phyloP scores from a whole-genome alignment of 305 asterid genomes.

The Lippia alba region DNA sequence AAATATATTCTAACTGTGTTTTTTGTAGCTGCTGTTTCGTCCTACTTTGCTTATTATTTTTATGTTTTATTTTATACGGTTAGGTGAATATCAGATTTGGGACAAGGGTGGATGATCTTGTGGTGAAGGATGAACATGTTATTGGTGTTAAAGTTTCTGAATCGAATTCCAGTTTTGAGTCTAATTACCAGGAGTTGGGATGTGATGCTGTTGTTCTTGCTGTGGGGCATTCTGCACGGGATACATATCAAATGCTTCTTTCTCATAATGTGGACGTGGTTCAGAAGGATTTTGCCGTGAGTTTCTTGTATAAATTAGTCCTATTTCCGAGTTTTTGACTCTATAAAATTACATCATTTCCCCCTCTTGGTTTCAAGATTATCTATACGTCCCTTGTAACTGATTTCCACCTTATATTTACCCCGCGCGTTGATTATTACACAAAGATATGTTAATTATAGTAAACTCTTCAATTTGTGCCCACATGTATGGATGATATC shows the following conservation, averaged over 20 bases:
- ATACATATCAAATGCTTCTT: slow-evolving; percentile 86
- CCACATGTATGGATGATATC: no score
- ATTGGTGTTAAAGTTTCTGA: slow-evolving; percentile 81
- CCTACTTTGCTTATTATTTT: slow-evolving; percentile 11
- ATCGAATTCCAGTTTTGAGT: slow-evolving; percentile 46
- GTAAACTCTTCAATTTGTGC: no score
- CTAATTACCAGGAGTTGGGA: slow-evolving; percentile 51
- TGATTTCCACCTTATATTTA: background rate
- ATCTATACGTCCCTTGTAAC: background rate
- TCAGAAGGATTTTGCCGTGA: slow-evolving; percentile 89
- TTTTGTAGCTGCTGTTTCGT: background rate
- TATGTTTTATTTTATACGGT: slow-evolving; percentile 36
- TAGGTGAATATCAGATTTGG: slow-evolving; percentile 82
- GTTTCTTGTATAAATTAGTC: slow-evolving; percentile 35
- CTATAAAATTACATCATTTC: no score
- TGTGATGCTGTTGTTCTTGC: slow-evolving; percentile 96
- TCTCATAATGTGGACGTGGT: slow-evolving; percentile 76
- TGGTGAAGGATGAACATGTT: slow-evolving; percentile 66
- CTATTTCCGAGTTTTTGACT: no score
- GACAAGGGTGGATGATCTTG: slow-evolving; percentile 88
- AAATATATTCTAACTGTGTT: slow-evolving; percentile 28
- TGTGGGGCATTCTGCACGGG: slow-evolving; percentile 98
- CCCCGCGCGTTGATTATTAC: no score
- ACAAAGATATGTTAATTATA: no score
- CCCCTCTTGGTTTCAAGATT: background rate